Base-by-base conservation (phyloP, 192 early-diverging fungal species). In the Backusella westeae region DNA sequence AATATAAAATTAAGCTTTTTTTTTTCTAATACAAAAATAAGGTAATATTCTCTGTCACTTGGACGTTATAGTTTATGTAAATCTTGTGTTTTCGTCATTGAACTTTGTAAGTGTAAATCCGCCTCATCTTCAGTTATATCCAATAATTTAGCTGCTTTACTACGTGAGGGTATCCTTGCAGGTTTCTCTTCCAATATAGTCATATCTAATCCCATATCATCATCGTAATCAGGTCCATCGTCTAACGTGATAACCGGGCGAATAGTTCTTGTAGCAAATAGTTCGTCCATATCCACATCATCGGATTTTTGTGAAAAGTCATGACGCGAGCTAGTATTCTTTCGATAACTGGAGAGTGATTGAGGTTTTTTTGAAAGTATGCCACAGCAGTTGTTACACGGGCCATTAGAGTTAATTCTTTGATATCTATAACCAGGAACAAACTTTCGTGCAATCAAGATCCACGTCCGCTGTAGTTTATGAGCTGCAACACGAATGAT, bases 181-280 rank as follows among this genome's bases (percentile, higher is more conserved):
- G 35, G 35, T 4, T 71, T 29, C 2, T 69, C 59, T 26, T 72
- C 35, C 15, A 80, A 69, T 10, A 72, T 69, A 14, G 69, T 17
- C 46, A 72, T 63, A 67, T 80, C 75, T 8, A 80, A 69, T 3
- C 79, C 79, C 79, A 80, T 80, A 46, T 76, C 75, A 39, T 80
- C 70, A 6, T 52, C 66, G 34, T 80, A 80, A 68, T 80, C 46
- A 23, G 78, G 78, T 8, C 34, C 74, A 44, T 56, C 68, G 6
- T 38, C 53, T 17, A 41, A 5, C 1, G 74, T 66, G 39, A 75
- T 69, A 23, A 35, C 32, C 6, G 80, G 80, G 34, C 80, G 80
- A 41, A 81, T 78, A 3, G 80, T 81, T 35, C 34, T 53, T 8
- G 76, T 81, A 7, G 73, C 80, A 26, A 81, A 75, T 2, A 78